phyloP scores from a whole-genome alignment of 2,329 filamentous ascomycete species.

The Calonectria henricotiae region DNA sequence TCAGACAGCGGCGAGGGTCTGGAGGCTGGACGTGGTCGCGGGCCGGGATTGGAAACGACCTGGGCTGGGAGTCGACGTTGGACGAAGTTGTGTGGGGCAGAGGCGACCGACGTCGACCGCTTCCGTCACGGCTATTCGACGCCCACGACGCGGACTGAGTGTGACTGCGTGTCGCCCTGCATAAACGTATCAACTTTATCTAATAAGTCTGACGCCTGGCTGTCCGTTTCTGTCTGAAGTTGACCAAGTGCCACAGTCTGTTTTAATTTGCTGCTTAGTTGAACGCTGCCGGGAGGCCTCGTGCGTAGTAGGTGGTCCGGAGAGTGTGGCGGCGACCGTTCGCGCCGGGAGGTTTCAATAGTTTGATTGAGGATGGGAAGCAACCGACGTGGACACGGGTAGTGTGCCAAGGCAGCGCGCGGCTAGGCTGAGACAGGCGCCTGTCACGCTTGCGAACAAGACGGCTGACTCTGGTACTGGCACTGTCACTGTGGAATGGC shows the following conservation, averaged over 20 bases:
- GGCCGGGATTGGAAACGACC: conserved; percentile 52
- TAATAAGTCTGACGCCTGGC: conserved; percentile 21
- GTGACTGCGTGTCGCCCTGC: conserved; percentile 41
- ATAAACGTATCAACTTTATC: conserved; percentile 42
- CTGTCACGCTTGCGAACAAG: conserved; percentile 24
- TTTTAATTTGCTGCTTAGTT: conserved; percentile 5
- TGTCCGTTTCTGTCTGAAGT: conserved; percentile 8
- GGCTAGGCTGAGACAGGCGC: conserved; percentile 42
- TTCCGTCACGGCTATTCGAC: conserved; percentile 49
- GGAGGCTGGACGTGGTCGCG: conserved; percentile 51
- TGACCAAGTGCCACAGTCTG: conserved; percentile 5
- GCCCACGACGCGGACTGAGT: conserved; percentile 40
- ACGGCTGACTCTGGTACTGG: background rate
- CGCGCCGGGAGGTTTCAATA: conserved; percentile 31
- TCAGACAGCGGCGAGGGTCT: conserved; percentile 41
- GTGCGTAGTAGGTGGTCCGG: conserved; percentile 14
- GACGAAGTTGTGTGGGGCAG: conserved; percentile 50
- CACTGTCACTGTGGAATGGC: conserved; percentile 5
- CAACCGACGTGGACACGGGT: conserved; percentile 29
- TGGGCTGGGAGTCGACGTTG: conserved; percentile 44
- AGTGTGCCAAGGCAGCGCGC: conserved; percentile 34
- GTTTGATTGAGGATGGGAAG: conserved; percentile 28
- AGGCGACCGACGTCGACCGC: conserved; percentile 40
- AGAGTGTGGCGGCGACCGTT: conserved; percentile 35
- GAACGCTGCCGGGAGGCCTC: conserved; percentile 18